Evolutionary conservation across 148 eudicot species (phyloP), one percentile per base, ranked within the genome.

Genomic region (Polygonum maritimum): DNA sequence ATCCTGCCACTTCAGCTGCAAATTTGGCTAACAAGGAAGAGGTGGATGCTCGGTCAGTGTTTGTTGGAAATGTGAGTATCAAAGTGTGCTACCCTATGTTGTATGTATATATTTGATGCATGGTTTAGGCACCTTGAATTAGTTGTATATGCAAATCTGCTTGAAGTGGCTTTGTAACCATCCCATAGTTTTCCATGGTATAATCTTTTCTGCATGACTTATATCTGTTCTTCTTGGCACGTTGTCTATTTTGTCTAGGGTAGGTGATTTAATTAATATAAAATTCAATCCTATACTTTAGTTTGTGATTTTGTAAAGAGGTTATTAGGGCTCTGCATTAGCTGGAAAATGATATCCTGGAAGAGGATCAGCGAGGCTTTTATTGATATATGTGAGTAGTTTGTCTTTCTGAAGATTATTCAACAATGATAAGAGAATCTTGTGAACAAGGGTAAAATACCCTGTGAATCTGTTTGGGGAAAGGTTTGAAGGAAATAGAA

Each of bases 1-100:
- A 72, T 72, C 33, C 75, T 72, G 75, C 52, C 26, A 72, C 52
- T 21, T 72, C 52, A 44, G 75, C 75, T 72, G 75, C 75, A 21
- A 48, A 72, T 72, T 40, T 72, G 51, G 75, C 49, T 41, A 44
- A 44, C 75, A 72, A 72, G 38, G 75, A 72, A 72, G 75, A 72
- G 75, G 75, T 72, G 49, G 75, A 72, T 72, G 49, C 75, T 19
- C 75, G 75, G 9, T 72, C 75, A 9, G 75, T 72, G 35, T 72
- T 72, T 72, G 75, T 72, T 71, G 75, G 75, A 33, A 72, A 72
- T 72, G 75, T 72, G 54, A 72, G 75, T 72, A 72, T 10, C 10
- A 47, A 71, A 41, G 9, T 67, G 10, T 67, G 45, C 10, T 67
- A 5, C n/a, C n/a, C 35, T 33, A 22, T 3, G 0, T 1, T 63